Conservation (phyloP, 2,329 filamentous ascomycete species). For the Ascochyta pisi region DNA sequence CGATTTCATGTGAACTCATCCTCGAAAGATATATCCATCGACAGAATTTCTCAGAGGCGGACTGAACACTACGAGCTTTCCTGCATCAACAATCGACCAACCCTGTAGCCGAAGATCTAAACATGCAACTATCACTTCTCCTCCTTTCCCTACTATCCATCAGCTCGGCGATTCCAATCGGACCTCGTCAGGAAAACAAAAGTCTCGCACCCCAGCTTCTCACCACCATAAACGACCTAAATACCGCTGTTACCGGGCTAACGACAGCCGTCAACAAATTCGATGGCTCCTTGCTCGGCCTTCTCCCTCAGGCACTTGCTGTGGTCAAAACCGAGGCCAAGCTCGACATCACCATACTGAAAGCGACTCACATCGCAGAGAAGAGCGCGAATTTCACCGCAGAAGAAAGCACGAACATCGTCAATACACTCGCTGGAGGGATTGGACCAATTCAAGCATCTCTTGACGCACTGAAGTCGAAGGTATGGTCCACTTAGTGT, state of each 20-base stretch:
- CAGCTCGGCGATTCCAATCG: conserved; percentile 1
- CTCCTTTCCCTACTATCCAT: neutral
- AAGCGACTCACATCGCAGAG: conserved; percentile 21
- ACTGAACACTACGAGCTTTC: neutral
- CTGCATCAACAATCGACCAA: neutral
- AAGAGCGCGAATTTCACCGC: conserved; percentile 25
- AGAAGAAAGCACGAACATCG: conserved; percentile 25
- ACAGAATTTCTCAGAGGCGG: neutral
- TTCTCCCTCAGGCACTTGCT: conserved; percentile 29
- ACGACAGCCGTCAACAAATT: conserved; percentile 32
- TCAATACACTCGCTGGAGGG: conserved; percentile 18
- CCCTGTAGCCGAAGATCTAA: neutral
- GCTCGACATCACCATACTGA: conserved; percentile 25
- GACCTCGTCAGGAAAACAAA: conserved; percentile 6
- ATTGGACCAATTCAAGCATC: conserved; percentile 25
- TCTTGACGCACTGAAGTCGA: conserved; percentile 22
- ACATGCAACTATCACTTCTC: neutral
- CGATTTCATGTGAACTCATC: neutral
- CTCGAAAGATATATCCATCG: neutral
- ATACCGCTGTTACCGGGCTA: conserved; percentile 21
- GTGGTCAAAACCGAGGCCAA: conserved; percentile 27
- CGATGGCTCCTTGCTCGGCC: conserved; percentile 25
- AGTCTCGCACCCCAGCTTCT: conserved; percentile 22
- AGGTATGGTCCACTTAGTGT: conserved; percentile 15
- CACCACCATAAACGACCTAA: conserved; percentile 23